Evolutionary conservation across 2,329 filamentous ascomycete species (phyloP).

Genomic region (Biscogniauxia mediterranea): DNA sequence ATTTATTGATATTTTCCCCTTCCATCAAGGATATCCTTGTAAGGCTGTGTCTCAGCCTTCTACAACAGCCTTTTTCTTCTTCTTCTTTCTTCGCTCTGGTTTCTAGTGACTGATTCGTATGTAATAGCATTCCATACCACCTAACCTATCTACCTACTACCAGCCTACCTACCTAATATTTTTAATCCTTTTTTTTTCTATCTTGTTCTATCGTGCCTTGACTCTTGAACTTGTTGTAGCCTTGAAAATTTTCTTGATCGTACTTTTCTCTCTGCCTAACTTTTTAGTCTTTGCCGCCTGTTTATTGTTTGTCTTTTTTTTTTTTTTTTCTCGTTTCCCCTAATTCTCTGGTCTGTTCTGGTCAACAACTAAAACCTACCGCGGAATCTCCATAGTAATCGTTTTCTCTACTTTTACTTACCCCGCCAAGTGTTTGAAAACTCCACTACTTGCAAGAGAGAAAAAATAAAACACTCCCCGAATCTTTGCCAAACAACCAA

Average conservation of each 20-base stretch:
- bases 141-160: too few relatives aligned
- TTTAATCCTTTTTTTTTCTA: too few relatives aligned
- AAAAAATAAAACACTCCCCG: background rate
- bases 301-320: background rate
- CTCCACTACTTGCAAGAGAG: conserved; percentile 13
- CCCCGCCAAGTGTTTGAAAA: conserved; percentile 31
- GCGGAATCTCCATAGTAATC: background rate
- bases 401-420: conserved; percentile 6
- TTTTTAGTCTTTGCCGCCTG: background rate
- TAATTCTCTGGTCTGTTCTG: background rate
- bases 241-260: background rate
- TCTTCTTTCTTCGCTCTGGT: conserved; percentile 1
- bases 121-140: background rate
- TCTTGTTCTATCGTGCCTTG: background rate
- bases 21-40: background rate
- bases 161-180: too few relatives aligned
- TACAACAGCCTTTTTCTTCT: background rate
- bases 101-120: background rate
- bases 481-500: background rate
- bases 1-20: too few relatives aligned
- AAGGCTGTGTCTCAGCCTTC: background rate
- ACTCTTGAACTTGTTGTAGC: too few relatives aligned
- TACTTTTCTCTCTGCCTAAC: background rate
- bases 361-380: background rate
- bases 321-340: background rate